A percentile compares a stretch with the other conserved stretches of the same genome.
phyloP scores from a whole-genome alignment of 164 flowering plant species.

The Umbellularia californica region DNA sequence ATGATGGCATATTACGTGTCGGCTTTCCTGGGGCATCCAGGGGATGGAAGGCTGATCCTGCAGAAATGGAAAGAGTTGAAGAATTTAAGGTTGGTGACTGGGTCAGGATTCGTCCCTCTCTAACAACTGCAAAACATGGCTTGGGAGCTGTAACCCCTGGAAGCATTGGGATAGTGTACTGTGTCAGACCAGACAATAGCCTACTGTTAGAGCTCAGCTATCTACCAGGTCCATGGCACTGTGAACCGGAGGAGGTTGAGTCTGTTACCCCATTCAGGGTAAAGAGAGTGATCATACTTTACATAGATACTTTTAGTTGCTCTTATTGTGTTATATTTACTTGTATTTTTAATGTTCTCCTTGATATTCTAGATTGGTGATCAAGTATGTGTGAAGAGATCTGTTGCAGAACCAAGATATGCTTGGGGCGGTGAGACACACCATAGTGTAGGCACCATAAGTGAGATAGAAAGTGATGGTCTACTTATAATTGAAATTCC shows the following conservation, averaged over 20 bases:
- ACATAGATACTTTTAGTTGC: not conserved
- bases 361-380: constrained; percentile 68
- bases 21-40: constrained; percentile 99
- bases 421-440: constrained; percentile 99
- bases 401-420: constrained; percentile 97
- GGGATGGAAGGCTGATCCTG: constrained; percentile 99
- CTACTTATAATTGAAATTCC: constrained; percentile 88
- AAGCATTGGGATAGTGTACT: constrained; percentile 94
- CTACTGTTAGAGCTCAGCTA: constrained; percentile 82
- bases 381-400: constrained; percentile 90
- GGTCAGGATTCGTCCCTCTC: constrained; percentile 92
- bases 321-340: not conserved
- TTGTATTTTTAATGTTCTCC: constrained; percentile 1
- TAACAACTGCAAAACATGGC: constrained; percentile 96
- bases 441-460: constrained; percentile 89
- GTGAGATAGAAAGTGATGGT: constrained; percentile 91
- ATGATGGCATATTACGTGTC: constrained; percentile 96
- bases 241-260: constrained; percentile 99
- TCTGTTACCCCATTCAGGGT: constrained; percentile 91
- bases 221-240: constrained; percentile 94
- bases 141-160: constrained; percentile 95
- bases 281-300: constrained; percentile 9
- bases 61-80: constrained; percentile 99
- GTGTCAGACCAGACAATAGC: constrained; percentile 91
- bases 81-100: constrained; percentile 98